Percentiles rank a stretch among this genome's conserved stretches.
Evolutionary conservation across 495 filamentous ascomycete genomes (phyloP).

Genomic region (Letharia columbiana): DNA sequence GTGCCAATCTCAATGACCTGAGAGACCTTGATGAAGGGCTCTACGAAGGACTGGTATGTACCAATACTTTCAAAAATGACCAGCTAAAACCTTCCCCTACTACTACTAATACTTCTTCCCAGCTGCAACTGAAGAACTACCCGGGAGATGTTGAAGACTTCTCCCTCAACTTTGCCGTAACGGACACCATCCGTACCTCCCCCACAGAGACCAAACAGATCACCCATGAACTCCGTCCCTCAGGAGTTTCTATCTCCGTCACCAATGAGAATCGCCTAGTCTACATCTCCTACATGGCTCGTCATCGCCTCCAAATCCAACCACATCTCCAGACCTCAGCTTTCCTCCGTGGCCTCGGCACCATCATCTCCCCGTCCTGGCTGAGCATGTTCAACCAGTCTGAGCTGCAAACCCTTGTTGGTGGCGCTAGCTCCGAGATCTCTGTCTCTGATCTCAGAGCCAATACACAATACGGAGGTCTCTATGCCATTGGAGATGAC

Average conservation of each 20-base stretch:
- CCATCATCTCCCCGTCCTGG: constrained; percentile 88
- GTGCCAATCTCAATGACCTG: constrained; percentile 85
- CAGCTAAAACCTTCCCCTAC: neutral
- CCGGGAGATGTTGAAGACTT: constrained; percentile 75
- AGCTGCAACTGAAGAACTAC: constrained; percentile 79
- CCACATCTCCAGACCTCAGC: constrained; percentile 70
- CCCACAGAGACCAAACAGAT: constrained; percentile 41
- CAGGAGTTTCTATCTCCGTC: constrained; percentile 69
- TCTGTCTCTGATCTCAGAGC: constrained; percentile 79
- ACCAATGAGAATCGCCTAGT: constrained; percentile 84
- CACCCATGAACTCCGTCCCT: constrained; percentile 64
- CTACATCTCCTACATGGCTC: constrained; percentile 89
- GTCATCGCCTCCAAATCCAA: constrained; percentile 74
- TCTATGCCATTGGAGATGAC: constrained; percentile 83
- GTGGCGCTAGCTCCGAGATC: constrained; percentile 75
- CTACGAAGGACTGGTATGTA: constrained; percentile 76
- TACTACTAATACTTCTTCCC: constrained; percentile 27
- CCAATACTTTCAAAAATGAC: neutral
- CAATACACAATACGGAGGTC: constrained; percentile 80
- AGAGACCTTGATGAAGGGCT: constrained; percentile 87
- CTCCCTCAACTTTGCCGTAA: constrained; percentile 81
- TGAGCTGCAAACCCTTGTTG: constrained; percentile 86
- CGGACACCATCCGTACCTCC: constrained; percentile 55
- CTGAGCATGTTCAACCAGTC: constrained; percentile 97
- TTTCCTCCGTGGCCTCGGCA: constrained; percentile 74